These are phyloP conservation scores for Pseudoperonospora humuli DNA, from an alignment of 352 stramenopile species.

Conservation along the genomic window DNA sequence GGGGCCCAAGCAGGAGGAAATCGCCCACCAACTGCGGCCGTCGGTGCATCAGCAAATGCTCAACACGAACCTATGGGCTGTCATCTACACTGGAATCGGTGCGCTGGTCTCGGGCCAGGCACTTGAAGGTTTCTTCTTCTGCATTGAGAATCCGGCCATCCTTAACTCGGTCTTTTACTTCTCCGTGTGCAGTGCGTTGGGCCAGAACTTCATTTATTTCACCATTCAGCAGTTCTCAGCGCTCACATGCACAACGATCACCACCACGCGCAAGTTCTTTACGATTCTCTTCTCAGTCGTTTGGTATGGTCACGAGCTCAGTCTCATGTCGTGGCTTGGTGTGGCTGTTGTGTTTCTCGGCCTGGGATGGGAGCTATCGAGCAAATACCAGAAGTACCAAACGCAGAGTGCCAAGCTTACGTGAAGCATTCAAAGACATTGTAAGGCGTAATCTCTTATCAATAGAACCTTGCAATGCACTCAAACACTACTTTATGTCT, in stretches of 20 bases:
- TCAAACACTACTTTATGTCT: not conserved
- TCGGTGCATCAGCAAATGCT: slow-evolving; percentile 88
- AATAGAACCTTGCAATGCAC: slow-evolving; percentile 23
- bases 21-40: slow-evolving; percentile 58
- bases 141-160: slow-evolving; percentile 76
- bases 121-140: slow-evolving; percentile 66
- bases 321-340: slow-evolving; percentile 85
- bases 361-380: slow-evolving; percentile 75
- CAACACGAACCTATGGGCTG: slow-evolving; percentile 86
- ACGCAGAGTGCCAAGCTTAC: slow-evolving; percentile 35
- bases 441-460: slow-evolving; percentile 16
- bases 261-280: slow-evolving; percentile 99
- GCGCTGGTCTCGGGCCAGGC: slow-evolving; percentile 71
- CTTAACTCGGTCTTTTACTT: slow-evolving; percentile 89
- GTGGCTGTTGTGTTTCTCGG: slow-evolving; percentile 89
- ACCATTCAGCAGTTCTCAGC: slow-evolving; percentile 97
- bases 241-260: slow-evolving; percentile 98
- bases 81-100: slow-evolving; percentile 75
- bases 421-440: slow-evolving; percentile 8
- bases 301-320: slow-evolving; percentile 92
- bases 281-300: slow-evolving; percentile 97
- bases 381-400: slow-evolving; percentile 84
- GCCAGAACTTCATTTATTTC: slow-evolving; percentile 99
- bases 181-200: slow-evolving; percentile 91
- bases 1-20: slow-evolving; percentile 93